Evolutionary conservation across 345 rosid species (phyloP), one percentile per base, ranked within the genome.

Genomic region (Gossypium turneri): DNA sequence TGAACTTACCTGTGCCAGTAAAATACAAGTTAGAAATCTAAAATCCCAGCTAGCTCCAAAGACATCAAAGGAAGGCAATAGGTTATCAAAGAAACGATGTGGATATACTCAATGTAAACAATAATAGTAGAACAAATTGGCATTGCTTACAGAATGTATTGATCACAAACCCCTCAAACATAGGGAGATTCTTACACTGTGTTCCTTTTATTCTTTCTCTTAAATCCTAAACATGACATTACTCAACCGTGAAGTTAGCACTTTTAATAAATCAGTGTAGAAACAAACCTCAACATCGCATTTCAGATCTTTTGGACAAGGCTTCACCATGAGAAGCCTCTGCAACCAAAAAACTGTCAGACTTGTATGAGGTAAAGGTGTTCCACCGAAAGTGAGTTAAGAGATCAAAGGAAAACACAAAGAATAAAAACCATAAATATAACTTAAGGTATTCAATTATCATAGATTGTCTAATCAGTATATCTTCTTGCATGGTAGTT

Each of bases 301-400:
- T 84, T 92, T 92, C 74, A 89, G 70, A 80, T 94, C 97, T 77
- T 94, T 94, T 7, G 94, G 93, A 82, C 97, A 94, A 7, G 94
- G 97, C 87, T 89, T 94, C 76, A 92, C 97, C 92, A 92, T 79
- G 81, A 84, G 86, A 74, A 90, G 89, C 81, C 98, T 89, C 97
- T 92, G 88, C 73, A 86, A 77, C 61, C 64, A 76, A 29, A 72
- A 38, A 69, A 58, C 53, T 52, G 51, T 75, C 66, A 78, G 73
- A 67, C 75, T 24, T 71, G 44, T 63, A 38, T 3, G 52, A 60
- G 50, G 60, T 2, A 63, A 77, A 48, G 58, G 27, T 15, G 62
- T 15, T 29, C 68, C 10, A 12, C 58, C 55, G 24, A 66, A 22
- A 68, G 29, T 17, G 24, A 27, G 9, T 7, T 15, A 76, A 3